Evolutionary conservation across 164 flowering plant genomes (phyloP), one percentile per base, ranked within the genome.

Genomic region (Annona cherimola): DNA sequence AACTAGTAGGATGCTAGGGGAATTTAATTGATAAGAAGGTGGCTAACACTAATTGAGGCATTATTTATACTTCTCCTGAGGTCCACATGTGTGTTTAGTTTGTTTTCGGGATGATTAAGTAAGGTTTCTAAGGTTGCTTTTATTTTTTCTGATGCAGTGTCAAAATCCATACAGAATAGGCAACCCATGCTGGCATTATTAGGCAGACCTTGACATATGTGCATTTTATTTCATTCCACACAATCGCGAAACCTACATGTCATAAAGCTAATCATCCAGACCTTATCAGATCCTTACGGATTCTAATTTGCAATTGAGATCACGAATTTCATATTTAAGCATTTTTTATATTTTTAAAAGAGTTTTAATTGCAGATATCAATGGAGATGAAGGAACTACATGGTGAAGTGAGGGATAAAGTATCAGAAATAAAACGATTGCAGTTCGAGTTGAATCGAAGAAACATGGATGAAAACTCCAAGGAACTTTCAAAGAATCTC

Each of bases 351-450:
- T 61, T 18, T 61, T 18, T 66, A 55, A 11, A 50, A 63, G n/a
- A 19, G 4, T 67, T 71, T 39, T 77, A 12, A 63, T 75, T 68
- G 78, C 84, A 95, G 99, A 73, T 76, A 63, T 75, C 76, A 18
- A 42, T 45, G 46, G 91, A 93, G 81, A 81, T 86, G 82, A 79
- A 80, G 68, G 82, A 84, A 68, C 69, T 90, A 44, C 82, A 66
- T 16, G 73, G 45, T 68, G 94, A 91, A 70, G 71, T 96, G 83
- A 81, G 81, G 80, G 85, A 81, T 55, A 96, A 88, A 80, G 74
- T 71, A 75, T 80, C 84, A 45, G 93, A 91, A 78, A 80, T 86
- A 68, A 83, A 76, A 73, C 80, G 77, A 66, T 64, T 92, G 80
- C 95, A 89, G 72, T 70, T 74, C 70, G 90, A 90, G 80, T 75